Base-by-base conservation (phyloP, 2,329 filamentous ascomycete genomes). In the Periconia digitata region DNA sequence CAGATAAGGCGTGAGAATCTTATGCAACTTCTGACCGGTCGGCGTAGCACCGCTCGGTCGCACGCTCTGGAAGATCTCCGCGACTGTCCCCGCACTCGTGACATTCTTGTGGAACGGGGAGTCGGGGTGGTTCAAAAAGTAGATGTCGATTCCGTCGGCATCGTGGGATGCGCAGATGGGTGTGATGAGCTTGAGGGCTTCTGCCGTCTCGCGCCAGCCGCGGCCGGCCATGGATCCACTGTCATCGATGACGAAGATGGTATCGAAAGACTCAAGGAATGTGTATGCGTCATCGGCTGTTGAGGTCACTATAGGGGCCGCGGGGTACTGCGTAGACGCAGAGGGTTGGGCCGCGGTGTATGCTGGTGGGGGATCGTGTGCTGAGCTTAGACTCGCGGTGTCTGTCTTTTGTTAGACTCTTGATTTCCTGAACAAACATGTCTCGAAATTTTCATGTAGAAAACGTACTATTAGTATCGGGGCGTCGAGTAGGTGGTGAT, bases 211-310 rank as follows among this genome's bases (percentile, higher is more conserved):
- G 12, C 74, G 70, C 92, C 92, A 97, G 18, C 79, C 81, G n/a
- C 75, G 66, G 15, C 87, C 89, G 1, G 77, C 76, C 92, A 97
- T 97, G 59, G 87, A 92, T 5, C 84, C 83, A n/a, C 86, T 91
- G 75, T 97, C 92, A 66, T 97, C 92, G 64, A 97, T 90, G 1
- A 97, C 74, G 68, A 97, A 92, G 47, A 92, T 74, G 24, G 91
- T 96, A 73, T 97, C 90, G 66, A 96, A 96, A 15, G 79, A 79
- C 36, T 74, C 69, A 5, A 97, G 83, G 66, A 95, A 95, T 2
- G 84, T 80, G 66, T 89, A 94, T 2, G 79, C 81, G 60, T 90
- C 86, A 57, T 90, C 85, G 8, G 68, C 50, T 8, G 55, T 41
- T 37, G 49, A 32, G 2, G 54, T 32, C 3, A 42, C 21, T 18